Conservation (phyloP, 2,329 filamentous ascomycete genomes). For the Dactylellina cionopaga region DNA sequence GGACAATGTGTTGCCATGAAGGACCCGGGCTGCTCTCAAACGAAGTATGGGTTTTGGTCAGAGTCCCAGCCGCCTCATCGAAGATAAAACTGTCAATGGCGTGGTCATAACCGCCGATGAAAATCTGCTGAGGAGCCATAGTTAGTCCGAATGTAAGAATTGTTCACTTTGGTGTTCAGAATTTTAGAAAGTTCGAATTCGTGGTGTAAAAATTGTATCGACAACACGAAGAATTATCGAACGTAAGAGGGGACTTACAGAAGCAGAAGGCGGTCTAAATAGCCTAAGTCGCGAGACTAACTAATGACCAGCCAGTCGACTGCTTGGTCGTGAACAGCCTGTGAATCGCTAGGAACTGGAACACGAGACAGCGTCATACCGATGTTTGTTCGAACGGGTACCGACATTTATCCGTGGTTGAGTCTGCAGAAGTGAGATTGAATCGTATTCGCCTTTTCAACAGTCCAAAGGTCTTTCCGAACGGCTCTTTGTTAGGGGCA, state of each 20-base stretch:
- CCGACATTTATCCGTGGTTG: constrained; percentile 47
- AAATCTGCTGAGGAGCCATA: constrained; percentile 49
- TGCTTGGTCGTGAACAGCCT: no score
- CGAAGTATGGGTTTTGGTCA: constrained; percentile 36
- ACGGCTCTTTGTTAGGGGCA: not conserved
- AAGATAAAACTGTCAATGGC: constrained; percentile 51
- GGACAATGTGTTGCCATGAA: constrained; percentile 48
- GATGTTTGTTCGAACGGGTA: not conserved
- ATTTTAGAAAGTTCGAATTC: constrained; percentile 3
- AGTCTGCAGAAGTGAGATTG: not conserved
- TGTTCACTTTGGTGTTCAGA: not conserved
- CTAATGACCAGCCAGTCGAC: no score
- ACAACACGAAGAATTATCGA: constrained; percentile 20
- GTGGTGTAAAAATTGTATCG: not conserved
- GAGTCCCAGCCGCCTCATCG: constrained; percentile 37
- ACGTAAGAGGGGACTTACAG: constrained; percentile 26
- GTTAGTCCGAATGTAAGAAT: constrained; percentile 1
- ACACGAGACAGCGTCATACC: not conserved
- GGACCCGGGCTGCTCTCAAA: constrained; percentile 47
- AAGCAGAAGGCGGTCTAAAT: constrained; percentile 34
- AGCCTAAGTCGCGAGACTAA: constrained; percentile 47
- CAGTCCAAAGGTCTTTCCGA: constrained; percentile 42
- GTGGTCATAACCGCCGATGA: constrained; percentile 47
- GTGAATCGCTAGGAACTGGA: constrained; percentile 2
- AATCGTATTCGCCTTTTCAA: constrained; percentile 23